Conservation (phyloP, 2,329 filamentous ascomycete species). For the Fusarium brevicatenulatum region DNA sequence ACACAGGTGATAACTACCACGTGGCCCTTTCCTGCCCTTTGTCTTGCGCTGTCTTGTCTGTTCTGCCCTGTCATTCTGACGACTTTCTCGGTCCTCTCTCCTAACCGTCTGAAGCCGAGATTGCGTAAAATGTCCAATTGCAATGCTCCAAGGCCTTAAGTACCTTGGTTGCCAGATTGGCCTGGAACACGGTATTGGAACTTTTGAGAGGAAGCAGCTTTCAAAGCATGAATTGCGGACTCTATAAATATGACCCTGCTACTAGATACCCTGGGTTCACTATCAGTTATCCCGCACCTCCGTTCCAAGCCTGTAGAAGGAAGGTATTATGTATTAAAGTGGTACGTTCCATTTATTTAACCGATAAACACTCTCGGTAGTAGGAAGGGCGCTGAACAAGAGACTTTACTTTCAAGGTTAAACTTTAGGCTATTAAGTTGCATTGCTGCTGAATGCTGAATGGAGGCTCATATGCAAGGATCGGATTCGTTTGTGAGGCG, state of each 20-base stretch:
- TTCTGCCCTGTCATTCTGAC: constrained; percentile 26
- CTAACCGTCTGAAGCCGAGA: neutral
- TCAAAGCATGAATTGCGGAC: accelerated
- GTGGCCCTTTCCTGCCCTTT: constrained; percentile 9
- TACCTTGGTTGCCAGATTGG: neutral
- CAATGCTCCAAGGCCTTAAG: accelerated
- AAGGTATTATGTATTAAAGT: too few relatives aligned
- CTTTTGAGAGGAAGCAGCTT: neutral
- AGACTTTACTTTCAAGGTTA: too few relatives aligned
- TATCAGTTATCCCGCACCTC: neutral
- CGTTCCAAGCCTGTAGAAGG: neutral
- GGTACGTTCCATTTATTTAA: too few relatives aligned
- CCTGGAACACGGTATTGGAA: neutral
- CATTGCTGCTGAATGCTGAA: too few relatives aligned
- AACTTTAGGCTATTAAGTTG: too few relatives aligned
- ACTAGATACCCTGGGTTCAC: neutral
- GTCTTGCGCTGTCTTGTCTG: neutral
- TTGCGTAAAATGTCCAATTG: neutral
- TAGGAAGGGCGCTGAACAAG: too few relatives aligned
- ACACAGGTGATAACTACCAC: neutral
- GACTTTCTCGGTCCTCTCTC: constrained; percentile 31
- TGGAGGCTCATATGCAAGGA: too few relatives aligned
- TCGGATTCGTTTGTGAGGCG: too few relatives aligned
- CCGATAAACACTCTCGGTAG: too few relatives aligned
- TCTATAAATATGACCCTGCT: neutral